Conservation (phyloP, 2,329 filamentous ascomycete species). For the Eutypella sp. region DNA sequence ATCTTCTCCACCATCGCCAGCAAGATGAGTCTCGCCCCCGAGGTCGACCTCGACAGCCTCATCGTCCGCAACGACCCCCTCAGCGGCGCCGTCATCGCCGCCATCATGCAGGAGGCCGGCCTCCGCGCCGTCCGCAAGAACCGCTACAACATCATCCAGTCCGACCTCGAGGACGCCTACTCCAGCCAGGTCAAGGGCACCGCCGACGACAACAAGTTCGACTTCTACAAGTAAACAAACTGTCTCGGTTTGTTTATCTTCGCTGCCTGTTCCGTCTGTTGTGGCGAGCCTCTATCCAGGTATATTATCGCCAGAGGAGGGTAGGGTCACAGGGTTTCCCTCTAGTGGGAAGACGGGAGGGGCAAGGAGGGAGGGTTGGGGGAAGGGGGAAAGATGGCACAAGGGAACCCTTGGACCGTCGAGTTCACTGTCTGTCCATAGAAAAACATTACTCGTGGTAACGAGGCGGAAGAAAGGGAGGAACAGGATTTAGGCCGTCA, state of each 20-base stretch:
- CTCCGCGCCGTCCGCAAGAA: slow-evolving; percentile 94
- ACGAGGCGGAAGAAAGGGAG: too few relatives aligned
- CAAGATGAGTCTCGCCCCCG: slow-evolving; percentile 95
- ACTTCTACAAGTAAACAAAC: slow-evolving; percentile 76
- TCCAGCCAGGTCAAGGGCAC: slow-evolving; percentile 89
- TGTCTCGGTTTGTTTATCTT: too few relatives aligned
- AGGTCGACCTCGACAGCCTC: slow-evolving; percentile 92
- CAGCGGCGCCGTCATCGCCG: slow-evolving; percentile 91
- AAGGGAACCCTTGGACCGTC: too few relatives aligned
- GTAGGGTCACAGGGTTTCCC: too few relatives aligned
- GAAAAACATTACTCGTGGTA: too few relatives aligned
- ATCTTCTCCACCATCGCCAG: slow-evolving; percentile 96
- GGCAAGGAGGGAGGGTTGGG: too few relatives aligned
- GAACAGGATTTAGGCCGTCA: too few relatives aligned
- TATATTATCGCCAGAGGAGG: too few relatives aligned
- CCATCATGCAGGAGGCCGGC: slow-evolving; percentile 98
- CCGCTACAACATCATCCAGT: slow-evolving; percentile 98
- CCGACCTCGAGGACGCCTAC: slow-evolving; percentile 94
- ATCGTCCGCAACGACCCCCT: slow-evolving; percentile 96
- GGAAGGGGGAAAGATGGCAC: too few relatives aligned
- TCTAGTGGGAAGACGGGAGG: too few relatives aligned
- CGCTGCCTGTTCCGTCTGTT: background rate
- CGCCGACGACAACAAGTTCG: slow-evolving; percentile 67
- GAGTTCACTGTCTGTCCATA: too few relatives aligned
- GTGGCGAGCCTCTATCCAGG: background rate